Conservation (phyloP, 768 basidiomycete species). For the Tulasnella sp. region DNA sequence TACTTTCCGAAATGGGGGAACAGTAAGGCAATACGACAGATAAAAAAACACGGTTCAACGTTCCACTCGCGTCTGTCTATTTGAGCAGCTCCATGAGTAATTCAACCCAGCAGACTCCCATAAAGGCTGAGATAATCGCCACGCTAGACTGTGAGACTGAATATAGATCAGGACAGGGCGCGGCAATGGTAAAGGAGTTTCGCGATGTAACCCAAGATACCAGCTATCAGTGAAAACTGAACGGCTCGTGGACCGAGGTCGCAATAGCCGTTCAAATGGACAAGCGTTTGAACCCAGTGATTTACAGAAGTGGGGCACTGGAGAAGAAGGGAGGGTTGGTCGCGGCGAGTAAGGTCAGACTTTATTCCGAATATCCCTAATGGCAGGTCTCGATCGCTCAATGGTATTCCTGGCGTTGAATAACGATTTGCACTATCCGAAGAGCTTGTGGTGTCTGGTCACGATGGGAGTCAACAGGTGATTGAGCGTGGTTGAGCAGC, state of each 20-base stretch:
- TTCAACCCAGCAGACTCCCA: slow-evolving; percentile 53
- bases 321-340: slow-evolving; percentile 92
- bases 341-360: slow-evolving; percentile 51
- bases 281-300: slow-evolving; percentile 88
- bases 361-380: background rate
- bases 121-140: slow-evolving; percentile 84
- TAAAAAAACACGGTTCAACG: too few relatives aligned
- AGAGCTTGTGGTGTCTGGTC: slow-evolving; percentile 34
- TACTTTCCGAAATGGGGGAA: too few relatives aligned
- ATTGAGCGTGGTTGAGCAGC: slow-evolving; percentile 91
- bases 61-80: too few relatives aligned
- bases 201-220: slow-evolving; percentile 97
- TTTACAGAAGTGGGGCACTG: slow-evolving; percentile 95
- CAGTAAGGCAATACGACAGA: too few relatives aligned
- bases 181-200: slow-evolving; percentile 86
- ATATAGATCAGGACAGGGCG: slow-evolving; percentile 97
- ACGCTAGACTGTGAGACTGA: slow-evolving; percentile 94
- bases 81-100: slow-evolving; percentile 34
- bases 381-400: background rate
- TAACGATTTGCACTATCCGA: slow-evolving; percentile 23
- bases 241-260: slow-evolving; percentile 99
- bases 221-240: slow-evolving; percentile 87
- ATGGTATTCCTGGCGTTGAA: background rate
- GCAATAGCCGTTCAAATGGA: slow-evolving; percentile 92
- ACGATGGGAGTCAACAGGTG: slow-evolving; percentile 37